Percentiles rank a stretch among this genome's conserved stretches.
Conservation (phyloP, 768 basidiomycete species). For the Russula sp. region DNA sequence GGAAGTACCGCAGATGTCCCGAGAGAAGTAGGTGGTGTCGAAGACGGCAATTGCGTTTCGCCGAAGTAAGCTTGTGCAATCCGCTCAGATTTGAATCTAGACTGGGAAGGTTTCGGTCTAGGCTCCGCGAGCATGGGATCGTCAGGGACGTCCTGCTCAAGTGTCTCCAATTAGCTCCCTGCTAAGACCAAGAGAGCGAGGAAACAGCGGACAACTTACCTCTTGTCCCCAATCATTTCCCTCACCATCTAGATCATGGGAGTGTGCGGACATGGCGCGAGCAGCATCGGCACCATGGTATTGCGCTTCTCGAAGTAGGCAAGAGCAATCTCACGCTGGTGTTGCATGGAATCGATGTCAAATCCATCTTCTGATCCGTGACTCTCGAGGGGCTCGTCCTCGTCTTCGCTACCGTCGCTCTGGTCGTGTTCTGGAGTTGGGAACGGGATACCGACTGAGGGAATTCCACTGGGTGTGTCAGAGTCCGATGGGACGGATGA, state of each 20-base stretch:
- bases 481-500: slow-evolving; percentile 37
- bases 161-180: slow-evolving; percentile 3
- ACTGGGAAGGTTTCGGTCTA: slow-evolving; percentile 50
- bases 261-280: slow-evolving; percentile 49
- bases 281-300: slow-evolving; percentile 50
- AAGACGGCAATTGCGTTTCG: slow-evolving; percentile 18
- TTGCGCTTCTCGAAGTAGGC: slow-evolving; percentile 65
- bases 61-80: slow-evolving; percentile 19
- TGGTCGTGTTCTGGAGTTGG: not conserved
- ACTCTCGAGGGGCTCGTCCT: slow-evolving; percentile 37
- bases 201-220: slow-evolving; percentile 36
- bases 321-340: slow-evolving; percentile 72
- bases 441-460: slow-evolving; percentile 23
- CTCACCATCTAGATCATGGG: slow-evolving; percentile 36
- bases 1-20: slow-evolving; percentile 36
- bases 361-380: slow-evolving; percentile 49
- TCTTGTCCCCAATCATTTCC: slow-evolving; percentile 46
- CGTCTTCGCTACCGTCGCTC: slow-evolving; percentile 30
- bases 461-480: slow-evolving; percentile 35
- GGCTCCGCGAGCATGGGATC: slow-evolving; percentile 43
- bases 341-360: slow-evolving; percentile 60
- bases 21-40: slow-evolving; percentile 35
- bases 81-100: slow-evolving; percentile 62
- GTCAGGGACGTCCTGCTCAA: slow-evolving; percentile 43
- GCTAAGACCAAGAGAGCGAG: not conserved